Evolutionary conservation across 2,329 filamentous ascomycete species (phyloP).

Genomic region (Phaeophleospora eucalypticola): DNA sequence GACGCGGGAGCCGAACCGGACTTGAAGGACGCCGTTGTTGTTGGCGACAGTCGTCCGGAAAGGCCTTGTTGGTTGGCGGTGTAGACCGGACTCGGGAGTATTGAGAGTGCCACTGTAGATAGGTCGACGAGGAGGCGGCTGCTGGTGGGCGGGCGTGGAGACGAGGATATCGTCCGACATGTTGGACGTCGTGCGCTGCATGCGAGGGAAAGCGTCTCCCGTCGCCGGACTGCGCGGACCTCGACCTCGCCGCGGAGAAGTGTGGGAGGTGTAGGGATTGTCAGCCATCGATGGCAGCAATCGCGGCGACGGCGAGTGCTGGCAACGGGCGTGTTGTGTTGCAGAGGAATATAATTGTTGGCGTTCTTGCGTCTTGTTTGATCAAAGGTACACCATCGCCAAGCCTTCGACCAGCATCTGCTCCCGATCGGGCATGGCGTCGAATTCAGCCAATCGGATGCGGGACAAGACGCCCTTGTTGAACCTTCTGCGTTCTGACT

Average conservation of each 20-base stretch:
- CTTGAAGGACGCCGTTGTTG: slow-evolving; percentile 2
- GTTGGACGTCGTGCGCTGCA: slow-evolving; percentile 16
- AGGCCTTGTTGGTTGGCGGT: neutral
- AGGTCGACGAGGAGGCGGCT: no score
- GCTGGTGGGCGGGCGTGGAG: slow-evolving; percentile 5
- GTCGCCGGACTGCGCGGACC: slow-evolving; percentile 5
- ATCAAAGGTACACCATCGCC: neutral
- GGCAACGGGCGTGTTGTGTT: neutral
- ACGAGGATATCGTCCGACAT: slow-evolving; percentile 25
- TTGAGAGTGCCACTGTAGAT: no score
- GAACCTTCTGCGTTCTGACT: no score
- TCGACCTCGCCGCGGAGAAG: slow-evolving; percentile 13
- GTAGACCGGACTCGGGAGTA: no score
- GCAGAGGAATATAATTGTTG: neutral
- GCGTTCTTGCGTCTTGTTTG: neutral
- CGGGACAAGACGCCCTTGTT: no score
- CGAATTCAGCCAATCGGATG: neutral
- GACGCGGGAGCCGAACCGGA: slow-evolving; percentile 12
- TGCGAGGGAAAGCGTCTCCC: slow-evolving; percentile 3
- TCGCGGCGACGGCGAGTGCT: neutral
- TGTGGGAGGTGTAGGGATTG: neutral
- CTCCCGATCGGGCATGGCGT: neutral
- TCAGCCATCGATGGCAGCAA: neutral
- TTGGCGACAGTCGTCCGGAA: neutral
- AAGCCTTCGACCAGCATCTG: neutral